A percentile compares a stretch with the other conserved stretches of the same genome.
Evolutionary conservation across 2,329 filamentous ascomycete species (phyloP).

Genomic region (Clonostachys rhizophaga): DNA sequence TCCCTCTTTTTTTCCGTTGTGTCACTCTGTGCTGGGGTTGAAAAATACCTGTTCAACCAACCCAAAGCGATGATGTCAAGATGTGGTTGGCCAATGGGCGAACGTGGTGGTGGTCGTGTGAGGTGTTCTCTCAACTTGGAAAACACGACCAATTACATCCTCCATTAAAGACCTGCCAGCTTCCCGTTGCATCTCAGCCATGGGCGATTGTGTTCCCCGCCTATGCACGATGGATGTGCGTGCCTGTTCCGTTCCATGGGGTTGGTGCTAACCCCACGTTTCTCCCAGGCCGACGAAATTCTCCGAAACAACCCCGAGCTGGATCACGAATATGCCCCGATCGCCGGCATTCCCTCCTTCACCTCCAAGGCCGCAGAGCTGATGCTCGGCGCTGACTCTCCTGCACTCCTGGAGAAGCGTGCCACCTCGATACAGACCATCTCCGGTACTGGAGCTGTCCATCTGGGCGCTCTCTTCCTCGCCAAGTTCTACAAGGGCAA

Average conservation of each 20-base stretch:
- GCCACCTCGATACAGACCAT: conserved; percentile 85
- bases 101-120: too few relatives aligned
- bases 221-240: background rate
- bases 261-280: conserved; percentile 12
- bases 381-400: conserved; percentile 74
- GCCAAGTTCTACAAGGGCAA: conserved; percentile 79
- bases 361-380: conserved; percentile 88
- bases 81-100: too few relatives aligned
- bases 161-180: too few relatives aligned
- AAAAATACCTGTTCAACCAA: too few relatives aligned
- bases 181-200: too few relatives aligned
- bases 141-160: too few relatives aligned
- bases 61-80: too few relatives aligned
- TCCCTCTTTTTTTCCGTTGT: too few relatives aligned
- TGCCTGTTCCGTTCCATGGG: conserved; percentile 1
- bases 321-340: conserved; percentile 98
- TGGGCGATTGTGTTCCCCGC: too few relatives aligned
- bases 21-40: too few relatives aligned
- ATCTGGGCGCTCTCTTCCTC: conserved; percentile 91
- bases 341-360: conserved; percentile 81
- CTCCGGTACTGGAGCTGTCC: conserved; percentile 92
- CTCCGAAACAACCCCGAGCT: conserved; percentile 83
- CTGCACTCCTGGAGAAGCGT: conserved; percentile 80
- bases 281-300: conserved; percentile 76
- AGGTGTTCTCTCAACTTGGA: too few relatives aligned